Evolutionary conservation across 2,329 filamentous ascomycete species (phyloP).

Genomic region (Sarocladiaceae sp.): DNA sequence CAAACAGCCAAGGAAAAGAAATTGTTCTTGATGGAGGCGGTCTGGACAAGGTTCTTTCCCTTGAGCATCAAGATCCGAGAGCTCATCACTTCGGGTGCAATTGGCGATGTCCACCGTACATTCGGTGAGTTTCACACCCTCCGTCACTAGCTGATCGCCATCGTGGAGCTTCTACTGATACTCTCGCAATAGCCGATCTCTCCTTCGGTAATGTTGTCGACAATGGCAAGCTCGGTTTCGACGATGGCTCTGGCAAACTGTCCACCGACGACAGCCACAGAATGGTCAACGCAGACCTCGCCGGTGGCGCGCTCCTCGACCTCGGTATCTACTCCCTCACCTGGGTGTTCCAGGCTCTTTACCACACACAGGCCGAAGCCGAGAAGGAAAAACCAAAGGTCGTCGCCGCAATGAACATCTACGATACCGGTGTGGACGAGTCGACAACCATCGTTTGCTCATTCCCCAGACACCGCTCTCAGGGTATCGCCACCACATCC

Average conservation of each 20-base stretch:
- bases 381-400: constrained; percentile 67
- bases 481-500: constrained; percentile 68
- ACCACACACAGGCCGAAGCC: constrained; percentile 68
- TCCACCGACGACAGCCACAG: constrained; percentile 61
- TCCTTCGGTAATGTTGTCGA: constrained; percentile 56
- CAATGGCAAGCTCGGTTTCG: constrained; percentile 52
- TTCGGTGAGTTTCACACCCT: constrained; percentile 34
- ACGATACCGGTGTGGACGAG: constrained; percentile 72
- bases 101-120: constrained; percentile 59
- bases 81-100: constrained; percentile 49
- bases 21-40: constrained; percentile 78
- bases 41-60: constrained; percentile 89
- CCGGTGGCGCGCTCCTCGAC: constrained; percentile 78
- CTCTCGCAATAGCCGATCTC: constrained; percentile 42
- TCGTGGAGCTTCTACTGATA: constrained; percentile 11
- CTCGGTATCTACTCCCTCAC: constrained; percentile 85
- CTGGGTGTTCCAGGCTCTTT: constrained; percentile 87
- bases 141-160: not conserved
- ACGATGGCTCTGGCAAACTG: constrained; percentile 48
- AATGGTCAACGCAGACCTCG: constrained; percentile 78
- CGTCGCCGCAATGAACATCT: constrained; percentile 65
- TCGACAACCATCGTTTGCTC: constrained; percentile 72
- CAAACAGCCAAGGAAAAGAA: constrained; percentile 69
- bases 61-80: constrained; percentile 72
- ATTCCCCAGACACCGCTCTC: constrained; percentile 65